phyloP scores from a whole-genome alignment of 2,329 filamentous ascomycete species.

The Penicillium sp. region DNA sequence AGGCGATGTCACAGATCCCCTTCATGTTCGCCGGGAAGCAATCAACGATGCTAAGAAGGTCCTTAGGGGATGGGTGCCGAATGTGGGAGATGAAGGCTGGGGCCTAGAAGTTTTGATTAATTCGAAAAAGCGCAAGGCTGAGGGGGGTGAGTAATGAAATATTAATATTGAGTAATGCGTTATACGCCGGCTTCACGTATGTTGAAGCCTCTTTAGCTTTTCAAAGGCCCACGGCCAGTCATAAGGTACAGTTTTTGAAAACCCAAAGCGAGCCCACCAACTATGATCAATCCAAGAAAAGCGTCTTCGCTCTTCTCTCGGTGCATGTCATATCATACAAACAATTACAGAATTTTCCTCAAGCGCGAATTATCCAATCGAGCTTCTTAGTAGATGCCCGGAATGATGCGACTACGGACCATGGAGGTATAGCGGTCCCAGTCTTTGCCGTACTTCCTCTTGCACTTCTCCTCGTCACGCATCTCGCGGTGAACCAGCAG shows the following conservation, averaged over 20 bases:
- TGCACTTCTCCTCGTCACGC: conserved; percentile 89
- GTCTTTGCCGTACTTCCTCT: conserved; percentile 86
- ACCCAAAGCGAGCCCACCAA: not conserved
- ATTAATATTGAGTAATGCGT: not conserved
- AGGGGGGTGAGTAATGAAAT: not conserved
- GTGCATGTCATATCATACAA: not conserved
- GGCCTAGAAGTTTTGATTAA: conserved; percentile 35
- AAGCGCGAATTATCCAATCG: not conserved
- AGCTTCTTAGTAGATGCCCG: conserved; percentile 70
- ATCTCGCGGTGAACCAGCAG: conserved; percentile 82
- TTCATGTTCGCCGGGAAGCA: conserved; percentile 27
- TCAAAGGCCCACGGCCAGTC: not conserved
- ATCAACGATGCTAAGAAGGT: conserved; percentile 34
- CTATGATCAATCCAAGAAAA: not conserved
- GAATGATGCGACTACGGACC: conserved; percentile 80
- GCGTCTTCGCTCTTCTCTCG: not conserved
- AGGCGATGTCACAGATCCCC: conserved; percentile 3
- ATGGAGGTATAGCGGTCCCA: conserved; percentile 86
- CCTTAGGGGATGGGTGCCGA: conserved; percentile 41
- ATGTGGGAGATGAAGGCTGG: conserved; percentile 42
- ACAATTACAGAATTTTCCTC: not conserved
- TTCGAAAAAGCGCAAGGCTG: conserved; percentile 32
- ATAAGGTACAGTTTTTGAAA: not conserved
- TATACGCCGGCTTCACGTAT: not conserved
- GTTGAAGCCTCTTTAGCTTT: not conserved